Evolutionary conservation across 805 yeast species (phyloP), one percentile per base, ranked within the genome.

Genomic region (Cyberlindnera xylosilytica): DNA sequence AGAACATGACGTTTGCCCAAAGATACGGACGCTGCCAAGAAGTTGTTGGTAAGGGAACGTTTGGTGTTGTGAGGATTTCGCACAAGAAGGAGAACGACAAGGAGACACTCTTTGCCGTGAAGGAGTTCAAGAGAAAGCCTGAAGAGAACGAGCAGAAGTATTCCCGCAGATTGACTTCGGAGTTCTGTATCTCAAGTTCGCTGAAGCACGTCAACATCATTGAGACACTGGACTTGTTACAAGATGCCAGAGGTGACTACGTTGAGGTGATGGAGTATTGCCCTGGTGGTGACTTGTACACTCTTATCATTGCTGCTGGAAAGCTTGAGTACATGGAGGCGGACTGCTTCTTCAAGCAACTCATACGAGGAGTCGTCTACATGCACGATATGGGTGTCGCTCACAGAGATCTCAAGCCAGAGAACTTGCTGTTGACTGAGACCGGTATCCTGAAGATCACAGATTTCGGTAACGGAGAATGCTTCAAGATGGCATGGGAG

Each of bases 11-110:
- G 9, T 84, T 91, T 61, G 83, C 80, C 8, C 90, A 89, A 53
- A 86, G 90, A 60, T 91, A 91, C 62, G 99, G 99, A 33, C 76
- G 85, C 39, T 91, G 98, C 62, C 96, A 88, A 64, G 98, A 91
- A 61, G 87, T 90, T 36, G 78, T 93, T 49, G 99, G 99, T 20
- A 76, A 86, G 39, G 98, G 98, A 17, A 81, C 97, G 0, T 91
- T 86, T 68, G 99, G 99, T 16, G 87, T 88, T 35, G 98, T 91
- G 17, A 73, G 97, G 47, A 78, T 93, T 5, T 76, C 95, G 6
- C 97, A 90, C 68, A 83, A 83, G 61, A 79, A 76, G 54, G 51
- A 66, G 9, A 56, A 52, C 29, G 60, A 50, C 20, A 71, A 68
- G n/a, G 81, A 77, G 51, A 64, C 65, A 13, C 61, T 87, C 18